Conservation (phyloP, 1,284 basidiomycete genomes). For the Pascua sp. region DNA sequence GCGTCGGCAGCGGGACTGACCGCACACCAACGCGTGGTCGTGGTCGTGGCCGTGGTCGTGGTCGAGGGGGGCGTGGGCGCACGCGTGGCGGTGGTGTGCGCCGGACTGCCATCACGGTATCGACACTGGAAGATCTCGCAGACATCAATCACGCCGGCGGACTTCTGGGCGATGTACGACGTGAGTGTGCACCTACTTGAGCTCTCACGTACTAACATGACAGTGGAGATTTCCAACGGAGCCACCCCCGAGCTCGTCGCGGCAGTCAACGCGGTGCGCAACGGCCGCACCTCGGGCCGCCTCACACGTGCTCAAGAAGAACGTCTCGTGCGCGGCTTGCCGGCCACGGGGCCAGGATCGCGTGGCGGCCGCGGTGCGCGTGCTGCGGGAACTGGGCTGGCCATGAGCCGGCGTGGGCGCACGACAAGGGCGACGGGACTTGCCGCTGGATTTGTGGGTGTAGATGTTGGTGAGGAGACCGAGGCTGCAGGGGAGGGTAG, state of each 20-base stretch:
- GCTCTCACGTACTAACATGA: background rate
- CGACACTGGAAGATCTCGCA: slow-evolving; percentile 12
- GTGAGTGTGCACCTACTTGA: slow-evolving; percentile 3
- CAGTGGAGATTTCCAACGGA: slow-evolving; percentile 16
- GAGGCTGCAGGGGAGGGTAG: background rate
- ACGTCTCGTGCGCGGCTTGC: slow-evolving; percentile 16
- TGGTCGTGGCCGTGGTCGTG: background rate
- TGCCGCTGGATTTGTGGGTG: background rate
- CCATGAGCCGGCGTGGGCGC: background rate
- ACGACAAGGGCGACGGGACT: background rate
- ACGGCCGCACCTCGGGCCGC: slow-evolving; percentile 8
- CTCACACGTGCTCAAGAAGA: slow-evolving; percentile 17
- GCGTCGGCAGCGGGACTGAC: background rate
- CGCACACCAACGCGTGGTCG: background rate
- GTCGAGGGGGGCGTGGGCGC: background rate
- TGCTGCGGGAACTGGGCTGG: background rate
- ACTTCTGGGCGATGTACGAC: slow-evolving; percentile 10
- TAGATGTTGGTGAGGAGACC: background rate
- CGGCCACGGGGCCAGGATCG: slow-evolving; percentile 12
- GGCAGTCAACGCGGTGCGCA: slow-evolving; percentile 12
- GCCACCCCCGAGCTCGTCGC: slow-evolving; percentile 15
- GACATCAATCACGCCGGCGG: slow-evolving; percentile 18
- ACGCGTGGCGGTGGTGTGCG: slow-evolving; percentile 4
- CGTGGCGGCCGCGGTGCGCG: slow-evolving; percentile 11
- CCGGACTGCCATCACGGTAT: slow-evolving; percentile 2